Conservation (phyloP, 331 rosid species). For the Malus hybrid region DNA sequence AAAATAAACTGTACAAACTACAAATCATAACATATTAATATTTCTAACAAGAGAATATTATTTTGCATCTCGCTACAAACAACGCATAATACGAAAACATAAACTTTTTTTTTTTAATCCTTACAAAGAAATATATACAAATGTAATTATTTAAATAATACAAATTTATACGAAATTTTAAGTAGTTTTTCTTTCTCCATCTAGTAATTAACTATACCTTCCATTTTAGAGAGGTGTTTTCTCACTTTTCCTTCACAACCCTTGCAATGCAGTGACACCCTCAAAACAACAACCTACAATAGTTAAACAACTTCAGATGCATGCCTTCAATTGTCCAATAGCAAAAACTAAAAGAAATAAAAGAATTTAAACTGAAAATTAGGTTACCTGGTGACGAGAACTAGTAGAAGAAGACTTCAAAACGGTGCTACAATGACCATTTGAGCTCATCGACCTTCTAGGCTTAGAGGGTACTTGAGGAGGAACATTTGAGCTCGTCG, state of each 20-base stretch:
- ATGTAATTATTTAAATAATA: background rate
- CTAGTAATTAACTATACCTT: constrained; percentile 34
- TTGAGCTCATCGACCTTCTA: constrained; percentile 4
- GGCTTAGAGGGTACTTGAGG: background rate
- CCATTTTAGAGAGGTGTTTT: constrained; percentile 86
- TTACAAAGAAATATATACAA: background rate
- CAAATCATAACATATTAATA: background rate
- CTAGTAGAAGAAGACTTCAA: constrained; percentile 39
- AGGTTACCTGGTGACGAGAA: constrained; percentile 58
- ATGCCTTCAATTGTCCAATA: background rate
- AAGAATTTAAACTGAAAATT: background rate
- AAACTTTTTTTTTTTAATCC: no score
- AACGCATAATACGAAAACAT: background rate
- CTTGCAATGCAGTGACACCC: constrained; percentile 85
- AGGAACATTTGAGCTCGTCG: background rate
- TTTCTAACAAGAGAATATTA: background rate
- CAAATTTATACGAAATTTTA: background rate
- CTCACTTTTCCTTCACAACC: constrained; percentile 87
- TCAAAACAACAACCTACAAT: constrained; percentile 64
- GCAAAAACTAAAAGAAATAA: background rate
- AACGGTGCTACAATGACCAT: constrained; percentile 12
- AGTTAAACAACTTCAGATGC: background rate
- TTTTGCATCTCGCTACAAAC: background rate
- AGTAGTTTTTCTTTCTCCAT: background rate
- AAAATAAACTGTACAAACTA: background rate